Evolutionary conservation across 2,329 filamentous ascomycete species (phyloP).

Genomic region (Paramyrothecium sp.): DNA sequence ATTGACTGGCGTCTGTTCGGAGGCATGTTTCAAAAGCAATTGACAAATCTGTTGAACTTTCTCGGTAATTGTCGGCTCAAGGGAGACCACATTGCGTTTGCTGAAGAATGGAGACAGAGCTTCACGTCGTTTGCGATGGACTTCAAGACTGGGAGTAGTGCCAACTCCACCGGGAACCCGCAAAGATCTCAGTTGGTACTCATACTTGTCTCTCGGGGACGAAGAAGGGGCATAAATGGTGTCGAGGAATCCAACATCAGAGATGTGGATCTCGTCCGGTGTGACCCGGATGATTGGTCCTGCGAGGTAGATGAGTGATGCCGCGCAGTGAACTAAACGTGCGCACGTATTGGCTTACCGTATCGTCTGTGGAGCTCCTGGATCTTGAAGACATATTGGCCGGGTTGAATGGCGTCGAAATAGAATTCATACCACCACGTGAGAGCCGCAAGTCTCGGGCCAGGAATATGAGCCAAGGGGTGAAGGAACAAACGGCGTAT

Average conservation of each 20-base stretch:
- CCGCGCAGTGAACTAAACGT: background rate
- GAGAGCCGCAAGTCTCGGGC: background rate
- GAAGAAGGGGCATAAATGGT: slow-evolving; percentile 2
- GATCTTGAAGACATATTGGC: slow-evolving; percentile 1
- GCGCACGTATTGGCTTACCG: slow-evolving; percentile 1
- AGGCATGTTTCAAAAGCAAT: slow-evolving; percentile 1
- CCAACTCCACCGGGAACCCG: slow-evolving; percentile 1
- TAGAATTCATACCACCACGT: slow-evolving; percentile 1
- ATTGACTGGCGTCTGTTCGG: slow-evolving; percentile 1
- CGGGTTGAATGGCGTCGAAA: slow-evolving; percentile 1
- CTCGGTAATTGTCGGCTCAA: background rate
- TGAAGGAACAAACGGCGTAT: slow-evolving; percentile 1
- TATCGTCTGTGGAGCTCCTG: slow-evolving; percentile 1
- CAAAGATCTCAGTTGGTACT: slow-evolving; percentile 1
- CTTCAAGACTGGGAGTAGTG: slow-evolving; percentile 1
- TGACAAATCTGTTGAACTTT: slow-evolving; percentile 1
- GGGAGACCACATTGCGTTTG: slow-evolving; percentile 1
- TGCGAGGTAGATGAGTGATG: slow-evolving; percentile 1
- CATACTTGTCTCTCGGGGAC: slow-evolving; percentile 1
- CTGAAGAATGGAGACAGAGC: slow-evolving; percentile 1
- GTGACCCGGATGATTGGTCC: slow-evolving; percentile 1
- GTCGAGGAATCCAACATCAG: slow-evolving; percentile 1
- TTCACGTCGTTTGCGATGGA: slow-evolving; percentile 1
- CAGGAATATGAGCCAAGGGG: slow-evolving; percentile 1
- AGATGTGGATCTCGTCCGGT: background rate